Conservation (phyloP, 306 rosid genomes). For the Adenanthera pavonina region DNA sequence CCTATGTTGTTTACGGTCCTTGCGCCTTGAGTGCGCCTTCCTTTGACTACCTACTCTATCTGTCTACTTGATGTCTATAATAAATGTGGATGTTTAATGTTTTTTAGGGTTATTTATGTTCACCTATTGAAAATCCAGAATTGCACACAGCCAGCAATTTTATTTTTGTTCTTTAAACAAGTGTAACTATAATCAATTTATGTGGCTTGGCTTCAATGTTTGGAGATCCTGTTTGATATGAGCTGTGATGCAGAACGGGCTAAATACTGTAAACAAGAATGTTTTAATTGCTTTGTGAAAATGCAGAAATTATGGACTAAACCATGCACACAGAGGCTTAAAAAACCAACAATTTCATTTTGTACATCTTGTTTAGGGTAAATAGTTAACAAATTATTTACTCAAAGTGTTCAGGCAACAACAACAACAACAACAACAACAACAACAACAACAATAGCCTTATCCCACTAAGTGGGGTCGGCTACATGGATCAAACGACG, state of each 20-base stretch:
- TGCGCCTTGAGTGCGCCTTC: too few species aligned
- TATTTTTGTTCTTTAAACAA: neutral
- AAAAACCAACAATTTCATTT: neutral
- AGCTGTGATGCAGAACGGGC: neutral
- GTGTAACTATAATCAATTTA: neutral
- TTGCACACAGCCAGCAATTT: neutral
- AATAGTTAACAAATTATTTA: neutral
- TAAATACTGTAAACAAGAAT: neutral
- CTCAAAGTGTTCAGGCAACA: neutral
- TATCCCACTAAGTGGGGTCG: too few species aligned
- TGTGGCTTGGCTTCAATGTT: neutral
- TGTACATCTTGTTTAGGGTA: neutral
- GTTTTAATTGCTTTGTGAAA: constrained; percentile 1
- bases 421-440: too few species aligned
- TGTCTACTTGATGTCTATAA: neutral
- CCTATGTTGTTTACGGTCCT: too few species aligned
- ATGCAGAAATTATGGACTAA: neutral
- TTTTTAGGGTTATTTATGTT: neutral
- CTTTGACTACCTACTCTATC: neutral
- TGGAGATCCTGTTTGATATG: neutral
- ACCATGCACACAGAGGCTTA: neutral
- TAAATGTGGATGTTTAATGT: neutral
- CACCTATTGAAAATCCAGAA: neutral
- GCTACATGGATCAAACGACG: too few species aligned
- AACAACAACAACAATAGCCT: too few species aligned